Conservation (phyloP, 169 alveolate genomes). For the Toxoplasma gondii region DNA sequence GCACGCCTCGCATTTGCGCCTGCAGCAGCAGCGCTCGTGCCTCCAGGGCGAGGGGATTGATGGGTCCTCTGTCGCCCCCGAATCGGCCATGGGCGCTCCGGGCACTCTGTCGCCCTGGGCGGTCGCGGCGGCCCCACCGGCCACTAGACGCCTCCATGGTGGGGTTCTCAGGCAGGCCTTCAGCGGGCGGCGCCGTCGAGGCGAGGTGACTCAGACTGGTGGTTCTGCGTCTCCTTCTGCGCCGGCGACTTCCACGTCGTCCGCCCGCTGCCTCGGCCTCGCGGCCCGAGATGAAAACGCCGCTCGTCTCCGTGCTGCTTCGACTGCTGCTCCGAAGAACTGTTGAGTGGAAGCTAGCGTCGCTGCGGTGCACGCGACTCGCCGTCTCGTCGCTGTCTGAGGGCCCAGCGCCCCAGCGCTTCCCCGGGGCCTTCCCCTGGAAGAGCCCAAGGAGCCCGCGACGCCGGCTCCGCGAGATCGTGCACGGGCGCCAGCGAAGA, state of each 20-base stretch:
- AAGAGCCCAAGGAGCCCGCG: slow-evolving; percentile 9
- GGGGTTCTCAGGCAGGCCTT: neutral
- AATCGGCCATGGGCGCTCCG: neutral
- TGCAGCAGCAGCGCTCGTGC: neutral
- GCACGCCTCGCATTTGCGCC: neutral
- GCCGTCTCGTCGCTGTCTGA: neutral
- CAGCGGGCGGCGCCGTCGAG: neutral
- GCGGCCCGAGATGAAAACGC: neutral
- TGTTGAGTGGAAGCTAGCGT: neutral
- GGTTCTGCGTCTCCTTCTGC: neutral
- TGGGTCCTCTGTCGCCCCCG: neutral
- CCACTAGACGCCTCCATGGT: neutral
- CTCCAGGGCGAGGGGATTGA: neutral
- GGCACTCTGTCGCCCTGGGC: neutral
- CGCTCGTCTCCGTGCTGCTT: slow-evolving; percentile 1
- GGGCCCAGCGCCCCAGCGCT: neutral
- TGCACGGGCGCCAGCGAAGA: slow-evolving; percentile 14
- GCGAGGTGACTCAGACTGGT: neutral
- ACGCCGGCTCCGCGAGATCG: neutral
- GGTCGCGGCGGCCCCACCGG: neutral
- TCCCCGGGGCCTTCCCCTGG: neutral
- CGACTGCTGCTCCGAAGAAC: slow-evolving; percentile 31
- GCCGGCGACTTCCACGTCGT: neutral
- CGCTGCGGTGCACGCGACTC: neutral
- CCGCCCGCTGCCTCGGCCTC: slow-evolving; percentile 6